phyloP scores from a whole-genome alignment of 2,329 filamentous ascomycete species.

The Cladobotryum mycophilum region DNA sequence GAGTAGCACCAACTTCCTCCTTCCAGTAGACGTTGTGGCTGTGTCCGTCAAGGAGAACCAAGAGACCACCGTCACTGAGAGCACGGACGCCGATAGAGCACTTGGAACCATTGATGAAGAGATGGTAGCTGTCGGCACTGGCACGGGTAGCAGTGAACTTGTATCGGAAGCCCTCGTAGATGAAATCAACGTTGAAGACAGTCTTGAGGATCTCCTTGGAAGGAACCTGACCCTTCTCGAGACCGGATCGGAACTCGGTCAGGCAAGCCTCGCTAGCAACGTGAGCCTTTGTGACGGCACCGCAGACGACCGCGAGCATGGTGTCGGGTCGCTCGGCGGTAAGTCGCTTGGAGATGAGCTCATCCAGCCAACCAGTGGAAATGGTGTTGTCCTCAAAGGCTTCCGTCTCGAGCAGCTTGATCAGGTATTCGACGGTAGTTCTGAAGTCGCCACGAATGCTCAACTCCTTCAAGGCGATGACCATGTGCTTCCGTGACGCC shows the following conservation, averaged over 20 bases:
- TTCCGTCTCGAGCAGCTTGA: constrained; percentile 96
- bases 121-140: constrained; percentile 86
- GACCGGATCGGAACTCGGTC: constrained; percentile 74
- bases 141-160: constrained; percentile 97
- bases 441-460: constrained; percentile 99
- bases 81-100: constrained; percentile 88
- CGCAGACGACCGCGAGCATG: constrained; percentile 89
- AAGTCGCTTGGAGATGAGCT: constrained; percentile 95
- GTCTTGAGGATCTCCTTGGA: constrained; percentile 97
- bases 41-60: constrained; percentile 83
- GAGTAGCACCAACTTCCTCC: constrained; percentile 92
- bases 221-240: constrained; percentile 96
- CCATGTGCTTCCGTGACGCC: constrained; percentile 97
- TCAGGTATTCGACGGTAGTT: constrained; percentile 97
- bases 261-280: constrained; percentile 88
- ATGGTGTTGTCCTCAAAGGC: constrained; percentile 99
- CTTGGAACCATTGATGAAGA: constrained; percentile 99
- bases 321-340: constrained; percentile 93
- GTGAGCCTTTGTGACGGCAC: constrained; percentile 91
- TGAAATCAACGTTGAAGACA: constrained; percentile 96
- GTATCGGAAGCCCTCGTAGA: constrained; percentile 93
- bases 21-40: constrained; percentile 99
- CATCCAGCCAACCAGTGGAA: constrained; percentile 96
- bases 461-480: constrained; percentile 94
- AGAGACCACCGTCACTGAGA: constrained; percentile 85